Base-by-base conservation (phyloP, 2,329 filamentous ascomycete genomes). In the Colletotrichum sp. region DNA sequence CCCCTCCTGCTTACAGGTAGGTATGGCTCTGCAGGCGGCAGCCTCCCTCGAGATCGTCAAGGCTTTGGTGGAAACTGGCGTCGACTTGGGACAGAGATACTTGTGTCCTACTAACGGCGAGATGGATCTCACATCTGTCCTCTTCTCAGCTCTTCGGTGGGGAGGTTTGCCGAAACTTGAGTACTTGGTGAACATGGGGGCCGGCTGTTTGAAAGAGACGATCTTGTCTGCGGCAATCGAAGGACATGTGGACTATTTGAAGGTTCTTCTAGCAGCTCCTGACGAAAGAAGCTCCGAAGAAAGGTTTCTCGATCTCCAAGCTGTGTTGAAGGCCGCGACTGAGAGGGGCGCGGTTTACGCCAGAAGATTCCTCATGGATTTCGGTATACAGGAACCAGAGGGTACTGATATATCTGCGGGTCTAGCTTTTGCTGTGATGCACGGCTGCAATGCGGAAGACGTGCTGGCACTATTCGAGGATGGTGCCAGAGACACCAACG, bases 71-170 rank as follows among this genome's bases (percentile, higher is more conserved):
- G 12, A 32, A 1, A 36, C 34, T 8, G 62, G 34, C 24, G 26
- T 73, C 6, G 70, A 73, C 13, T 18, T 73, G 15, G 16, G 32
- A 3, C n/a, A 32, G n/a, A 34, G 4, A 6, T 73, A 73, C 34
- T 2, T 12, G 10, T 8, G n/a, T 32, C 24, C 28, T 1, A 13
- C 26, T 0, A 16, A 52, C 5, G 13, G 24, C 5, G 10, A 32
- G 21, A 21, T 18, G 15, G 6, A n/a, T 5, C 2, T 21, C n/a
- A 21, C 6, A 7, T 28, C 28, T 10, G 16, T 66, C 7, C 55
- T 72, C 4, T 6, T 28, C 16, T 10, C 28, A 15, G 34, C 36
- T 21, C 2, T 64, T 16, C 10, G 9, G 26, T 9, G 7, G 9
- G 6, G 16, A 24, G n/a, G 9, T 12, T 5, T 13, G 32, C 32